Evolutionary conservation across 148 eudicot species (phyloP), one percentile per base, ranked within the genome.

Genomic region (Simmondsia chinensis): DNA sequence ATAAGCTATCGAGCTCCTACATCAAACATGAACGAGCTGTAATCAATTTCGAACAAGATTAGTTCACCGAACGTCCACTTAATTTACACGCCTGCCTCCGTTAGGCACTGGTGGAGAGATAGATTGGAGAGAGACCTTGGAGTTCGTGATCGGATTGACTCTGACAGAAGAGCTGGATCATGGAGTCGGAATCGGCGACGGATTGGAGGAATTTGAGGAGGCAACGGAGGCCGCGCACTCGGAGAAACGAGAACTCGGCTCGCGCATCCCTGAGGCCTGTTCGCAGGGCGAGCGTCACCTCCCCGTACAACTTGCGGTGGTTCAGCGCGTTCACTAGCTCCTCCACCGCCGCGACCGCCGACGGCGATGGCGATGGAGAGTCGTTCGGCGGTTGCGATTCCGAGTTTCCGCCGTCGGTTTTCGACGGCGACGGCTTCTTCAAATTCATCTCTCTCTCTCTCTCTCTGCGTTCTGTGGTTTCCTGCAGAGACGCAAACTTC

Each of bases 181-280:
- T 68, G 3, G 74, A 39, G 25, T 80, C 79, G 2, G 77, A 71
- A 17, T 70, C 69, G 22, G 94, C 85, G 8, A 87, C 79, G 9
- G 83, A 87, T 21, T 73, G 65, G 59, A 87, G 83, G 57, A 89
- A 89, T 35, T 89, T 89, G 79, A 89, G 93, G 39, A 84, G 68
- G 45, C 66, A 66, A 37, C 82, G 83, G 23, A 89, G 85, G n/a
- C 95, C 95, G 10, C 80, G 76, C 18, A 74, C 54, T 9, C 93
- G 77, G 42, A 89, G 82, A 46, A 85, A 89, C 0, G 97, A 84
- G 72, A 84, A 89, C 41, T 85, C 95, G 41, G 97, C 82, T 6
- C 77, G 78, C 0, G 76, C 78, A 20, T 89, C 93, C 38, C 79
- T 62, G 39, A 89, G 88, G 0, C 95, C 95, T 11, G 80, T 81